Conservation (phyloP, 805 yeast species). For the Phaffomyces thermotolerans region DNA sequence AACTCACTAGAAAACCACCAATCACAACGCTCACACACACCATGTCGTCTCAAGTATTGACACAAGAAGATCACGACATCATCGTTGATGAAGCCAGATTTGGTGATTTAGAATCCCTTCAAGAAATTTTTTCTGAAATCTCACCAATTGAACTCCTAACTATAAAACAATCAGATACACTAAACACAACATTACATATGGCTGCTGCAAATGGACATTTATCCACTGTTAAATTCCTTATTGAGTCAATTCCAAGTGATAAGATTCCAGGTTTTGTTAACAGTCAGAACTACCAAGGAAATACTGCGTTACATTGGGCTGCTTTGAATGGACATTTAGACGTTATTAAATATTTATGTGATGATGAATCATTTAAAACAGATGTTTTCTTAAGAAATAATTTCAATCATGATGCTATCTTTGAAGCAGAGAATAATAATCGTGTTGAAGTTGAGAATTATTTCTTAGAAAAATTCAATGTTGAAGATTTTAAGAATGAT, state of each 20-base stretch:
- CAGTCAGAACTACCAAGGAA: constrained; percentile 69
- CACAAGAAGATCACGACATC: constrained; percentile 76
- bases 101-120: constrained; percentile 76
- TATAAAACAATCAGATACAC: constrained; percentile 33
- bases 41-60: constrained; percentile 22
- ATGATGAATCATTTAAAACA: constrained; percentile 48
- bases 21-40: background rate
- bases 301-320: constrained; percentile 97
- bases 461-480: constrained; percentile 64
- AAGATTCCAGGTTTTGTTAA: constrained; percentile 43
- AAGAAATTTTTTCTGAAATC: constrained; percentile 55
- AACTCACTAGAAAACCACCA: background rate
- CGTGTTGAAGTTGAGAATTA: constrained; percentile 73
- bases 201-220: constrained; percentile 92
- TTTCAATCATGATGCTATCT: constrained; percentile 76
- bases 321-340: constrained; percentile 78
- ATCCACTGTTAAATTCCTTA: constrained; percentile 53
- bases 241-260: constrained; percentile 34
- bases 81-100: constrained; percentile 78
- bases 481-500: constrained; percentile 44
- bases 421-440: constrained; percentile 78
- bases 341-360: constrained; percentile 63
- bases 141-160: constrained; percentile 29
- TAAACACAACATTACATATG: constrained; percentile 83
- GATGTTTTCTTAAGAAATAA: constrained; percentile 76